phyloP scores from a whole-genome alignment of 2,329 filamentous ascomycete species.

The Trichoderma sp. region DNA sequence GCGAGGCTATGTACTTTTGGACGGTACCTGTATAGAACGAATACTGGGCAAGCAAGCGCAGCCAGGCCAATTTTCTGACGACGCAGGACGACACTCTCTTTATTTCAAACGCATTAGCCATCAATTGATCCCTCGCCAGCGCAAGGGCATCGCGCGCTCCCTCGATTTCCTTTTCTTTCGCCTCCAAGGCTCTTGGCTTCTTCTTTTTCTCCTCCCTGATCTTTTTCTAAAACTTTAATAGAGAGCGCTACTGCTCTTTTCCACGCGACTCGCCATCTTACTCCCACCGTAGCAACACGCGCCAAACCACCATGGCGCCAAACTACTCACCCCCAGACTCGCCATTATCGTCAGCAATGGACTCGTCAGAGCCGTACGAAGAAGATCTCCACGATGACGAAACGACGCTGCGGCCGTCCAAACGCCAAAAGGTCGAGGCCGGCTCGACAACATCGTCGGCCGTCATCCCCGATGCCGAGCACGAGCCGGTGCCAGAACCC shows the following conservation, averaged over 20 bases:
- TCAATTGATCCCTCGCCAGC: conserved; percentile 2
- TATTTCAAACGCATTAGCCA: background rate
- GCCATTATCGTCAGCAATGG: conserved; percentile 48
- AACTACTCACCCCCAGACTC: conserved; percentile 46
- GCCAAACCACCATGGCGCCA: conserved; percentile 38
- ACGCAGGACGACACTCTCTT: conserved; percentile 8
- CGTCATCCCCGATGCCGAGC: conserved; percentile 44
- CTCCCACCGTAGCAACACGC: background rate
- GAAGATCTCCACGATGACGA: conserved; percentile 46
- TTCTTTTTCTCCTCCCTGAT: background rate
- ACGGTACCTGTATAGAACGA: background rate
- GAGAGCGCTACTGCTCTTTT: background rate
- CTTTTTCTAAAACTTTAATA: background rate
- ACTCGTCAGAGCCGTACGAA: conserved; percentile 49
- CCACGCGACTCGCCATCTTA: conserved; percentile 5
- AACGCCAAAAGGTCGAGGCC: conserved; percentile 50
- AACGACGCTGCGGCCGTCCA: conserved; percentile 44
- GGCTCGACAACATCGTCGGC: conserved; percentile 50
- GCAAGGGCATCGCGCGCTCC: conserved; percentile 1
- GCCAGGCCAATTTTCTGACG: conserved; percentile 14
- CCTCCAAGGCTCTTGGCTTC: background rate
- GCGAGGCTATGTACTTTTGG: background rate
- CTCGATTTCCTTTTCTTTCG: background rate
- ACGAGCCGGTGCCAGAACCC: conserved; percentile 49
- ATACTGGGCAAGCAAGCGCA: background rate